phyloP scores from a whole-genome alignment of 345 rosid species.

The Tarenaya hassleriana region DNA sequence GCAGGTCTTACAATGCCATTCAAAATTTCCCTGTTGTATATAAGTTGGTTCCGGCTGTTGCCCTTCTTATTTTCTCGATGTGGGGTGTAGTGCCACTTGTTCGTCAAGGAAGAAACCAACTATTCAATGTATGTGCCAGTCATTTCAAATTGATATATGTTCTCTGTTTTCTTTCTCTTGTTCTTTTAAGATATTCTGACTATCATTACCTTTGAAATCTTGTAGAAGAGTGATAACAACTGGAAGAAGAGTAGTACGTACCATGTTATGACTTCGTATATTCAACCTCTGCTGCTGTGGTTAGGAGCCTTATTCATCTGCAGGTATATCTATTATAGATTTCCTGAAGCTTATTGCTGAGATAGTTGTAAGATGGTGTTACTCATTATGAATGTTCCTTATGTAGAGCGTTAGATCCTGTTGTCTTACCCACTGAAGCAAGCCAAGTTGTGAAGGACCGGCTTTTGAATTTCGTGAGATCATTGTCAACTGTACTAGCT shows the following conservation, averaged over 20 bases:
- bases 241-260: slow-evolving; percentile 70
- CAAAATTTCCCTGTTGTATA: slow-evolving; percentile 46
- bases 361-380: slow-evolving; percentile 5
- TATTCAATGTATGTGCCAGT: slow-evolving; percentile 42
- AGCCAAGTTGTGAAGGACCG: slow-evolving; percentile 67
- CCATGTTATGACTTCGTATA: slow-evolving; percentile 51
- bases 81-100: slow-evolving; percentile 70
- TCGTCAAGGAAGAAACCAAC: slow-evolving; percentile 48
- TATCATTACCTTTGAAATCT: background rate
- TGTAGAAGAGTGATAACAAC: slow-evolving; percentile 61
- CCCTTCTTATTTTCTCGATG: slow-evolving; percentile 50
- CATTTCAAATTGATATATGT: slow-evolving; percentile 16
- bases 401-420: slow-evolving; percentile 40
- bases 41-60: slow-evolving; percentile 54
- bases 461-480: slow-evolving; percentile 58
- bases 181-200: background rate
- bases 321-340: slow-evolving; percentile 46
- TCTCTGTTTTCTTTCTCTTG: slow-evolving; percentile 7
- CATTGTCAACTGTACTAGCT: slow-evolving; percentile 67
- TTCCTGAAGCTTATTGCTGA: slow-evolving; percentile 17
- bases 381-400: too few relatives aligned
- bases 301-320: slow-evolving; percentile 59
- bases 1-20: slow-evolving; percentile 48
- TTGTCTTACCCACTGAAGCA: slow-evolving; percentile 59
- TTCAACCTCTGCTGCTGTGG: slow-evolving; percentile 78